Evolutionary conservation across 192 early-diverging fungal genomes (phyloP).

Genomic region (Fimicolochytrium jonesii): DNA sequence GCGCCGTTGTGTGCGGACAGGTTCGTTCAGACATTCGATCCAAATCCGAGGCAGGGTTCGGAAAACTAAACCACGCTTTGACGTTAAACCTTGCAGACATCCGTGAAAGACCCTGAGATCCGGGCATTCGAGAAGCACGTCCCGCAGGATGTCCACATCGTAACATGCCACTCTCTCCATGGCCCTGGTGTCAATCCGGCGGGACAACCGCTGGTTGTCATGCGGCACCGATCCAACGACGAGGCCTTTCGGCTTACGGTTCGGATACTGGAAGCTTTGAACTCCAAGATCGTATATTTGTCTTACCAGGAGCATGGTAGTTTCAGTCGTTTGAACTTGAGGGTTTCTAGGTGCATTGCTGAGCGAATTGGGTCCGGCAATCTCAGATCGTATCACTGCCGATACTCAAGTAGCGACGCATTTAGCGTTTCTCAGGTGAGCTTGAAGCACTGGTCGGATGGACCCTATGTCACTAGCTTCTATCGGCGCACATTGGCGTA

Average conservation of each 20-base stretch:
- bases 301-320: conserved; percentile 83
- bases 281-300: conserved; percentile 77
- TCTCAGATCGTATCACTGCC: conserved; percentile 91
- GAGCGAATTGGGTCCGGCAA: too few species aligned
- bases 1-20: conserved; percentile 87
- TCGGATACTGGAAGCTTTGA: conserved; percentile 65
- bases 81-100: too few species aligned
- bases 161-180: conserved; percentile 94
- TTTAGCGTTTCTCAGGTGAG: conserved; percentile 79
- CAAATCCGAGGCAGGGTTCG: neutral
- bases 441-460: too few species aligned
- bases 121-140: conserved; percentile 81
- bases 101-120: conserved; percentile 94
- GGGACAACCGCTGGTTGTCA: conserved; percentile 74
- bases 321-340: too few species aligned
- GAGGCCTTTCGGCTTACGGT: conserved; percentile 57
- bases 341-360: too few species aligned
- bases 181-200: conserved; percentile 82
- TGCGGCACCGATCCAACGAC: conserved; percentile 67
- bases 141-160: conserved; percentile 88
- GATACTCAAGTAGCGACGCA: conserved; percentile 98
- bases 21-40: conserved; percentile 12
- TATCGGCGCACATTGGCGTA: too few species aligned
- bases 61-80: too few species aligned
- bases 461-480: too few species aligned